Percentiles rank a stretch among this genome's conserved stretches.
These are phyloP conservation scores for Mycena floridula DNA, from an alignment of 768 basidiomycete genomes.

Conservation along the genomic window DNA sequence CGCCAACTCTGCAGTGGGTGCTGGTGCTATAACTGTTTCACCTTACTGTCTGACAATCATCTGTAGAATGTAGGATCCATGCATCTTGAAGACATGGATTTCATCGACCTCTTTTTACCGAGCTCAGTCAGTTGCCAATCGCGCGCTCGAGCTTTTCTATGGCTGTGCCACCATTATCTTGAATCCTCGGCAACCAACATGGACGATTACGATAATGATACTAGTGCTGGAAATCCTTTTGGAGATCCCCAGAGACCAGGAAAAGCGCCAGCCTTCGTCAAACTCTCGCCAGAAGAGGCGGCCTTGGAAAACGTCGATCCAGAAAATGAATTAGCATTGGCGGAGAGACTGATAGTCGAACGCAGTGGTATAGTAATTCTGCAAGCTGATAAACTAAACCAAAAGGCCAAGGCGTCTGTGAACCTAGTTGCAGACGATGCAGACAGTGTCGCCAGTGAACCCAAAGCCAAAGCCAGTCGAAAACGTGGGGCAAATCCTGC, in stretches of 20 bases:
- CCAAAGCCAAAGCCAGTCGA: constrained; percentile 1
- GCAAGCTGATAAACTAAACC: constrained; percentile 14
- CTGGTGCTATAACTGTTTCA: constrained; percentile 5
- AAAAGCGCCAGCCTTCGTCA: constrained; percentile 29
- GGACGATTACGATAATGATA: constrained; percentile 35
- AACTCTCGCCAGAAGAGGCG: constrained; percentile 33
- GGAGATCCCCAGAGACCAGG: constrained; percentile 35
- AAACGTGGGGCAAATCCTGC: constrained; percentile 18
- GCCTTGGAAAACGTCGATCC: constrained; percentile 41
- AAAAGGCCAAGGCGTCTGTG: constrained; percentile 19
- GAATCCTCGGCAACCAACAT: constrained; percentile 33
- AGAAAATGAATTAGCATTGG: constrained; percentile 32
- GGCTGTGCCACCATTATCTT: constrained; percentile 57
- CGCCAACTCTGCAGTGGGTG: constrained; percentile 49
- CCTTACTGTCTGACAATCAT: neutral
- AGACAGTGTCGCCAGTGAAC: constrained; percentile 15
- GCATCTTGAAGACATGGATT: constrained; percentile 35
- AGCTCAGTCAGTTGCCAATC: constrained; percentile 37
- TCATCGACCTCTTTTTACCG: constrained; percentile 48
- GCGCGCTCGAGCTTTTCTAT: constrained; percentile 46
- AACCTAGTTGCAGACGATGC: constrained; percentile 8
- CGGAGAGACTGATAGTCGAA: constrained; percentile 32
- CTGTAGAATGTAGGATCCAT: constrained; percentile 27
- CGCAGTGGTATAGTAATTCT: constrained; percentile 31
- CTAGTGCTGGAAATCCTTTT: constrained; percentile 49